phyloP scores from a whole-genome alignment of 371 early-diverging fungal species.

The Smittium mucronatum region DNA sequence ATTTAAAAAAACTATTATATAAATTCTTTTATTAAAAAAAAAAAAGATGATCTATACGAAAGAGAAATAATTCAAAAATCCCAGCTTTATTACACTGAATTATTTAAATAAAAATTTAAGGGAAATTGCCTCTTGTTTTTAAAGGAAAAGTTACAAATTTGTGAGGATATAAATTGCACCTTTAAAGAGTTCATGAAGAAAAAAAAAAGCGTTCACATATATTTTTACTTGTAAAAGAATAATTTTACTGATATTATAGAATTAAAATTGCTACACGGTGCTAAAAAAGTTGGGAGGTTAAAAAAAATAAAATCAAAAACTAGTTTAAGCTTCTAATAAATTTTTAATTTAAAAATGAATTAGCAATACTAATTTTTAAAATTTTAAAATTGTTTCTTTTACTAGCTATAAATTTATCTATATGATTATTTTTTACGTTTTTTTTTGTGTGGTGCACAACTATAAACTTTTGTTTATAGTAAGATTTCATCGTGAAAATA shows the following conservation, averaged over 20 bases:
- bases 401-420: too few relatives aligned
- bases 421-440: too few relatives aligned
- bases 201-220: neutral
- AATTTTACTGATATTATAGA: neutral
- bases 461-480: too few relatives aligned
- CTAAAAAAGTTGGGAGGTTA: neutral
- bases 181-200: neutral
- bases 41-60: neutral
- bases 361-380: too few relatives aligned
- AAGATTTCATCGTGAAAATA: too few relatives aligned
- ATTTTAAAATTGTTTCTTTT: too few relatives aligned
- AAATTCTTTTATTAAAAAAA: neutral
- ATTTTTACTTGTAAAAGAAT: neutral
- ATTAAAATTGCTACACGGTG: neutral
- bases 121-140: neutral
- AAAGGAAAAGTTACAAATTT: neutral
- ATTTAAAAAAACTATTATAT: neutral
- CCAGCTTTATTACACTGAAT: neutral
- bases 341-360: too few relatives aligned
- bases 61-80: neutral
- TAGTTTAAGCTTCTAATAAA: too few relatives aligned
- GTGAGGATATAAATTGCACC: neutral
- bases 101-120: neutral
- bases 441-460: too few relatives aligned
- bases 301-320: too few relatives aligned